Evolutionary conservation across 2,329 filamentous ascomycete genomes (phyloP).

Genomic region (Alternaria dauci): DNA sequence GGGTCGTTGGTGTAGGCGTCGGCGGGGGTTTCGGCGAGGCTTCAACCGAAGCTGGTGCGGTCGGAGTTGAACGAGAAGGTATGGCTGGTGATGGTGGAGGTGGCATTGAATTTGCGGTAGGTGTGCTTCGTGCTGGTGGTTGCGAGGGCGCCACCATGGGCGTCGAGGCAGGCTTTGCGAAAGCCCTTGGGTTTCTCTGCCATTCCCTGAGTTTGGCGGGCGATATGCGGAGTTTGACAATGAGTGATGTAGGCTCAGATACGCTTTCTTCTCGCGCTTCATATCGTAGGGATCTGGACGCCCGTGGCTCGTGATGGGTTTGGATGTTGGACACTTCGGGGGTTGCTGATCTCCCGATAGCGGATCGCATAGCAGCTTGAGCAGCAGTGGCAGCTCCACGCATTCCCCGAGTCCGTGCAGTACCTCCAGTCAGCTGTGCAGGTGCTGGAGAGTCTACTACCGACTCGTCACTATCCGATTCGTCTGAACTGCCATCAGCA

Average conservation of each 20-base stretch:
- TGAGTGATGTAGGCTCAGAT: slow-evolving; percentile 67
- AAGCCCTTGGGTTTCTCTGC: slow-evolving; percentile 63
- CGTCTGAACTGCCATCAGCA: slow-evolving; percentile 81
- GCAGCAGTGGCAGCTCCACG: slow-evolving; percentile 87
- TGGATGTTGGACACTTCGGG: slow-evolving; percentile 73
- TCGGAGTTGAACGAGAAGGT: slow-evolving; percentile 45
- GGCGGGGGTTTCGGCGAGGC: slow-evolving; percentile 43
- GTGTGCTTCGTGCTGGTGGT: slow-evolving; percentile 60
- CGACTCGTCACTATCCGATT: slow-evolving; percentile 91
- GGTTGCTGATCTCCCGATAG: slow-evolving; percentile 82
- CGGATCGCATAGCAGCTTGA: slow-evolving; percentile 82
- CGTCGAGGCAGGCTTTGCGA: slow-evolving; percentile 53
- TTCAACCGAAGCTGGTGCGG: slow-evolving; percentile 32
- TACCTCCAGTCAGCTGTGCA: slow-evolving; percentile 74
- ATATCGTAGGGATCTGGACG: slow-evolving; percentile 66
- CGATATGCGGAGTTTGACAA: slow-evolving; percentile 78
- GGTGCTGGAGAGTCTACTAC: slow-evolving; percentile 82
- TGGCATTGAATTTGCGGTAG: slow-evolving; percentile 65
- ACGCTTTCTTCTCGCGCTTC: slow-evolving; percentile 80
- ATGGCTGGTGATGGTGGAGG: slow-evolving; percentile 59
- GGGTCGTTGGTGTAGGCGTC: slow-evolving; percentile 49
- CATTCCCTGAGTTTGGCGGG: slow-evolving; percentile 75
- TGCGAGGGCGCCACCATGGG: slow-evolving; percentile 57
- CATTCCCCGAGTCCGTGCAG: slow-evolving; percentile 86
- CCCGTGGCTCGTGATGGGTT: slow-evolving; percentile 74